Evolutionary conservation across 2,329 filamentous ascomycete species (phyloP).

Genomic region (Aspergillus spinulosporus): DNA sequence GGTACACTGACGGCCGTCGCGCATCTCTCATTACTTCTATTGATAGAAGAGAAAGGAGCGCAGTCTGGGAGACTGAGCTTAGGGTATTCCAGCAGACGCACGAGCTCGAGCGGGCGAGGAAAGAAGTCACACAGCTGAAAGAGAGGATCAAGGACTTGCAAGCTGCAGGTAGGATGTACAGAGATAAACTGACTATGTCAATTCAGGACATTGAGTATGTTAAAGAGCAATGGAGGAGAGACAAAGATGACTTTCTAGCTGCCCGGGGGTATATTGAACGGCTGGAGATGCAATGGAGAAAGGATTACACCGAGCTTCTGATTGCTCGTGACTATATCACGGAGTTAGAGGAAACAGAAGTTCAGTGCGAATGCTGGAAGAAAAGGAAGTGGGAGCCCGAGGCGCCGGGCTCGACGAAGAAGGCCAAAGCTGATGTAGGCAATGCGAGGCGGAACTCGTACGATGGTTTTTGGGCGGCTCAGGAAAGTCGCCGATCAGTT

Average conservation of each 20-base stretch:
- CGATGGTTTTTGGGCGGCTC: not conserved
- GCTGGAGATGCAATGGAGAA: not conserved
- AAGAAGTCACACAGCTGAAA: too few species aligned
- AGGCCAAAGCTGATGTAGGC: not conserved
- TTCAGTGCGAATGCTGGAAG: not conserved
- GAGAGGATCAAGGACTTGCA: not conserved
- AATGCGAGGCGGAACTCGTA: not conserved
- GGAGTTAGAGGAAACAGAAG: not conserved
- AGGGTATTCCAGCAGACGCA: not conserved
- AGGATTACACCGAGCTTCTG: not conserved
- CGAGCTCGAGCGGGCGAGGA: not conserved
- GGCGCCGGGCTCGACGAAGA: not conserved
- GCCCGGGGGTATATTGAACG: too few species aligned
- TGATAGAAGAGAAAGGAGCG: too few species aligned
- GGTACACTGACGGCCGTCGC: not conserved
- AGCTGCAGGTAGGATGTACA: not conserved
- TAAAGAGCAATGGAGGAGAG: not conserved
- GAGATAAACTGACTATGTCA: not conserved
- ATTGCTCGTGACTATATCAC: not conserved
- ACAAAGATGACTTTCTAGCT: not conserved
- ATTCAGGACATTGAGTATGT: not conserved
- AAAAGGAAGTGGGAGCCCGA: not conserved
- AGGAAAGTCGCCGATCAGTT: not conserved
- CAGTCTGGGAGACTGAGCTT: not conserved
- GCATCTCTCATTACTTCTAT: too few species aligned